Conservation (phyloP, 345 rosid genomes). For the Sonneratia caseolaris region DNA sequence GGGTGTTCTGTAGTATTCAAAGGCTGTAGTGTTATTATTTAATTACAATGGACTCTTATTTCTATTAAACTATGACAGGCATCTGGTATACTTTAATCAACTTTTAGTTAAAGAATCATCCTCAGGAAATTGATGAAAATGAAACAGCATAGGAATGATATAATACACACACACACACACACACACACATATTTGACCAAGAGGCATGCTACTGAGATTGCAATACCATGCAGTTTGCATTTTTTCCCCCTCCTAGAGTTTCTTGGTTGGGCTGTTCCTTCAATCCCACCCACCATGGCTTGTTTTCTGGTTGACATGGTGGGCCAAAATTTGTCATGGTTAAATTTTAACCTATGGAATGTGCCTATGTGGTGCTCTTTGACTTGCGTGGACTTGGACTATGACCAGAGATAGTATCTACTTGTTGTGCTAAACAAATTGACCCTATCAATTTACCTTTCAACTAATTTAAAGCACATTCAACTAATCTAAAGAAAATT, state of each 20-base stretch:
- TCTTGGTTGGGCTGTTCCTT: background rate
- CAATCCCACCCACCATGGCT: no score
- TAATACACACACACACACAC: no score
- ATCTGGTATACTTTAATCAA: background rate
- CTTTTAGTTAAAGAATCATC: background rate
- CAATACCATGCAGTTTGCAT: background rate
- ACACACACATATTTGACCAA: background rate
- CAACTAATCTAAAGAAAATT: background rate
- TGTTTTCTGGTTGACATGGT: background rate
- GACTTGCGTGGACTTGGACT: background rate
- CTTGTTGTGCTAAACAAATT: background rate
- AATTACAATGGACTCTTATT: no score
- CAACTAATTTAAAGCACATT: background rate
- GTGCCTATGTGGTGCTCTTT: background rate
- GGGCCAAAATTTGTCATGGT: no score
- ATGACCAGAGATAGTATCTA: background rate
- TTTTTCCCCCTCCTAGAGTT: background rate
- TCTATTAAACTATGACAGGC: background rate
- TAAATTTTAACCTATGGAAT: no score
- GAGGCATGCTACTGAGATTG: background rate
- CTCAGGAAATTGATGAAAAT: background rate
- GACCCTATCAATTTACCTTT: background rate
- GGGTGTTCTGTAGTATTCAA: no score
- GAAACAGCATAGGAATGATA: background rate
- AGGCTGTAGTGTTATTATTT: no score